Base-by-base conservation (phyloP, 208 protist species). In the Wallacemonas rigidus region DNA sequence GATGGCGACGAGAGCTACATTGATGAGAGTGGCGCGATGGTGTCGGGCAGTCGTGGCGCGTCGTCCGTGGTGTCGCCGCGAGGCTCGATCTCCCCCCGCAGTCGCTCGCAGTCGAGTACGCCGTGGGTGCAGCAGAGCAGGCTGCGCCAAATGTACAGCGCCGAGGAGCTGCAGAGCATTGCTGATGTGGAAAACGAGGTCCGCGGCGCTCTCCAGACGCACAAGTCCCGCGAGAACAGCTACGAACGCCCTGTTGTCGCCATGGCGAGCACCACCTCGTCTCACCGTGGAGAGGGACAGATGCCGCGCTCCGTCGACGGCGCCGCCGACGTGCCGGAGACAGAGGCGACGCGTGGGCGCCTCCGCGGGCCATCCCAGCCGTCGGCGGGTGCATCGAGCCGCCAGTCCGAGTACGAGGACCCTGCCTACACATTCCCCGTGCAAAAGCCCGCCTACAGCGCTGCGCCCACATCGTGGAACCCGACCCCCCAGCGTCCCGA, bases 121-220 rank as follows among this genome's bases (percentile, higher is more conserved):
- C 43, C 74, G 53, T 77, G 74, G 72, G 64, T 67, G 41, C 79
- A 84, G 76, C 82, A 88, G 64, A 79, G 72, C 64, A 58, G 56
- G 11, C 74, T 82, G 50, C 73, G 74, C 38, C 58, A 69, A 4
- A 85, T 91, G 74, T 91, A 91, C 80, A 76, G 80, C 51, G 69
- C 74, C 15, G 70, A 74, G 14, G 86, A 91, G 77, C 79, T 83
- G 80, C 76, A 86, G 68, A 75, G 61, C 17, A 83, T 91, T 45
- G 86, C 79, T 2, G 74, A 76, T n/a, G 71, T 85, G 6, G 82
- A 91, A 74, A 86, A 71, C 48, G 79, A 91, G 74, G 86, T 91
- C 36, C 86, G 86, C 26, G 74, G 77, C 2, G 80, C 75, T 0
- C 72, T 91, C 3, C 68, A 78, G 69, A 50, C 62, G 14, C 71